phyloP scores from a whole-genome alignment of 306 rosid genomes.

The Herpetospermum pedunculosum region DNA sequence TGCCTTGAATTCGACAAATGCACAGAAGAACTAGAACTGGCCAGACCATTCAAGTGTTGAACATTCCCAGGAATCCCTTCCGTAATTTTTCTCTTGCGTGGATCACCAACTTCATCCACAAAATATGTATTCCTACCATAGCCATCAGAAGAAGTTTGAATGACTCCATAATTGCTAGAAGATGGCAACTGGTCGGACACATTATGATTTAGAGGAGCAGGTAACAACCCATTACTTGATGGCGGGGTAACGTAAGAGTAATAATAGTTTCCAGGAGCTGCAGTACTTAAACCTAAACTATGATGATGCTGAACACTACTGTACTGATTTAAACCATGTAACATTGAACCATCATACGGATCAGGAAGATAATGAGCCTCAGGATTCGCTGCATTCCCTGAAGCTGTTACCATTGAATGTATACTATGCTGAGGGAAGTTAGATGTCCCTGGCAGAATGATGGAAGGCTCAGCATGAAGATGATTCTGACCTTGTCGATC shows the following conservation, averaged over 20 bases:
- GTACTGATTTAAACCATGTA: slow-evolving; percentile 49
- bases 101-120: slow-evolving; percentile 67
- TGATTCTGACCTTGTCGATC: slow-evolving; percentile 58
- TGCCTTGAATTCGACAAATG: slow-evolving; percentile 47
- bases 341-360: slow-evolving; percentile 47
- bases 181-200: slow-evolving; percentile 47
- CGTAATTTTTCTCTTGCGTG: slow-evolving; percentile 60
- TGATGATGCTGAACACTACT: slow-evolving; percentile 48
- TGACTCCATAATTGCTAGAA: slow-evolving; percentile 23
- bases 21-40: slow-evolving; percentile 46
- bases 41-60: slow-evolving; percentile 43
- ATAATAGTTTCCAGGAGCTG: slow-evolving; percentile 38
- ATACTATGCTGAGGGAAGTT: slow-evolving; percentile 43
- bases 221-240: slow-evolving; percentile 46
- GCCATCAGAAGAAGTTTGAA: slow-evolving; percentile 34
- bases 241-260: slow-evolving; percentile 59
- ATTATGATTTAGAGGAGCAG: slow-evolving; percentile 46
- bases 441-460: slow-evolving; percentile 31
- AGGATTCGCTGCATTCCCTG: slow-evolving; percentile 43
- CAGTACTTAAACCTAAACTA: slow-evolving; percentile 47
- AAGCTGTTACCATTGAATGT: slow-evolving; percentile 37
- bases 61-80: slow-evolving; percentile 54
- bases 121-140: slow-evolving; percentile 43
- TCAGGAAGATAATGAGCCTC: slow-evolving; percentile 52
- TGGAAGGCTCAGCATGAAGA: slow-evolving; percentile 46